Evolutionary conservation across 768 basidiomycete genomes (phyloP), one percentile per base, ranked within the genome.

Genomic region (Auricularia sp.): DNA sequence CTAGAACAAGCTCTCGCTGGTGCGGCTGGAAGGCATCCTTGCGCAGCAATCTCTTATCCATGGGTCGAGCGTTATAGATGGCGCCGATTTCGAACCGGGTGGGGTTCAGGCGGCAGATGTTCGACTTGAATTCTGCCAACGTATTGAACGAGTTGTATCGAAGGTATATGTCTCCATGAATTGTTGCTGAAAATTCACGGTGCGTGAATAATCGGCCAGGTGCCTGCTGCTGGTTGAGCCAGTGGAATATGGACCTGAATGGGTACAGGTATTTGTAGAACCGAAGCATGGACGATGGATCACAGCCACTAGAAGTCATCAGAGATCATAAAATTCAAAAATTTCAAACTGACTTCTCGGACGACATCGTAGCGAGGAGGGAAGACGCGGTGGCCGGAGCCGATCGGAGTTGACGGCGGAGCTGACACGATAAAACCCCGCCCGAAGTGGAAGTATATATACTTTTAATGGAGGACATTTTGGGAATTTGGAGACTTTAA

Each of bases 71-170:
- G 63, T 85, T 88, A 75, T 98, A 99, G 39, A 97, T 83, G 0
- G 97, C 93, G 1, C 97, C 97, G 62, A 99, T 95, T 76, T 99
- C 97, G 69, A 98, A 99, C 69, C 97, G 89, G 44, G 88, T 86
- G 0, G 97, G 97, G 68, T 91, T 94, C 64, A 92, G 79, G 42
- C 86, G 76, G 67, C 91, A 83, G 5, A 94, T 84, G 74, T 96
- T 89, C 69, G 90, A 89, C 77, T 97, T 96, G 72, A 98, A 85
- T 63, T 98, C 97, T 1, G 97, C 94, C 3, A 81, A 82, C 39
- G 82, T 86, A 37, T 77, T 79, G 75, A 97, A 99, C 2, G 92
- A 96, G 74, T 97, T 89, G 79, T 98, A 98, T 14, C 97, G 90
- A 36, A 98, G 79, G 75, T 98, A 98, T 13, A 92, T 86, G 69